Evolutionary conservation across 306 rosid genomes (phyloP).

Genomic region (Fragaria nilgerrensis): DNA sequence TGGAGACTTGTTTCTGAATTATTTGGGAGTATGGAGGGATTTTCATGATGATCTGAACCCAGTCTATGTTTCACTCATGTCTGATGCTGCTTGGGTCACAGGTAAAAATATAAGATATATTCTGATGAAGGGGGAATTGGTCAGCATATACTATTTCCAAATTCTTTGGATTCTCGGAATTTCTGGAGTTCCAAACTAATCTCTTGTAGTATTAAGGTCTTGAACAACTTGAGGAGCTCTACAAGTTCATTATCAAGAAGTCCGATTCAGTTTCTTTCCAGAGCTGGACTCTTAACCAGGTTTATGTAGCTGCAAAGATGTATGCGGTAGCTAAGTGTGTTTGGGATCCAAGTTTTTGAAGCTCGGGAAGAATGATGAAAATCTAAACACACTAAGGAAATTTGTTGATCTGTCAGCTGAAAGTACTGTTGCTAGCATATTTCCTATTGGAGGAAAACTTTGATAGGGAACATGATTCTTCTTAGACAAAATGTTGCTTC

Average conservation of each 20-base stretch:
- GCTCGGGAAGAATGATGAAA: not conserved
- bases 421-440: constrained; percentile 16
- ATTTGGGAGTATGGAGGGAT: constrained; percentile 45
- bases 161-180: too few relatives aligned
- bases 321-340: not conserved
- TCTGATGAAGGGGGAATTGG: constrained; percentile 28
- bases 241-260: not conserved
- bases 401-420: constrained; percentile 23
- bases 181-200: too few relatives aligned
- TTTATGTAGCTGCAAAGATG: constrained; percentile 16
- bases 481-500: constrained; percentile 35
- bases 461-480: constrained; percentile 35
- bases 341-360: constrained; percentile 4
- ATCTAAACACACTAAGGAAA: not conserved
- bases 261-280: constrained; percentile 13
- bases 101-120: constrained; percentile 20
- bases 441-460: constrained; percentile 40
- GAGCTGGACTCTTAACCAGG: not conserved
- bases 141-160: not conserved
- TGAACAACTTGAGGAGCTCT: constrained; percentile 38
- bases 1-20: constrained; percentile 46
- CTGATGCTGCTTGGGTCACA: constrained; percentile 54
- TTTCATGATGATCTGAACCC: constrained; percentile 5
- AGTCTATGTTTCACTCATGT: constrained; percentile 31
- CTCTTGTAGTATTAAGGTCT: constrained; percentile 34